Evolutionary conservation across 140 eudicot genomes (phyloP), one percentile per base, ranked within the genome.

Genomic region (Senecio squalidus): DNA sequence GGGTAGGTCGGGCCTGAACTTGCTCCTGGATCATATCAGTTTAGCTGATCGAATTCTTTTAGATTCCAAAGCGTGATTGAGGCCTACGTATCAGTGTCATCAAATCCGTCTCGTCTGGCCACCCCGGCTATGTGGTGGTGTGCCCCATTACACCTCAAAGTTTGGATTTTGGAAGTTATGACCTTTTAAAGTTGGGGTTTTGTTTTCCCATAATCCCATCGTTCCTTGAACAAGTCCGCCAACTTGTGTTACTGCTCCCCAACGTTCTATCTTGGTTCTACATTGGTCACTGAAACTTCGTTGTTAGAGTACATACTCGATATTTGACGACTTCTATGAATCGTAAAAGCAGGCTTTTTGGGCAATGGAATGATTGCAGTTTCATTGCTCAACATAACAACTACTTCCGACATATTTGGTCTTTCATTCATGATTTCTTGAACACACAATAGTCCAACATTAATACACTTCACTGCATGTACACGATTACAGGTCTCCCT

Each of bases 341-440:
- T 60, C 2, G 64, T 59, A 55, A 60, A 77, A 18, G 82, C 72
- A 8, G 82, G 75, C 59, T 71, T 47, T 29, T 71, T 55, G 34
- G 78, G 78, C 28, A 63, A 30, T 20, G 71, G 72, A 54, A 72
- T 16, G 6, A 43, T 11, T 60, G 75, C 54, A n/a, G 45, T 31
- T 60, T 72, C 71, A 61, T 72, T 77, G 52, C 72, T 44, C 44
- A 77, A 56, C 71, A 77, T 67, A 49, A 77, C 16, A 11, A 66
- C 64, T 3, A 77, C 75, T 30, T 67, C 72, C 0, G 69, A 77
- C 79, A 77, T 72, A 9, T 75, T 67, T 62, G 79, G 83, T 43
- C 79, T 40, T 5, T 67, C 79, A 28, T 24, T 52, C 64, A 52
- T 74, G 45, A n/a, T 55, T 43, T 72, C 82, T 62, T 72, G 73